Conservation (phyloP, 495 filamentous ascomycete genomes). For the Tuber melanosporum region DNA sequence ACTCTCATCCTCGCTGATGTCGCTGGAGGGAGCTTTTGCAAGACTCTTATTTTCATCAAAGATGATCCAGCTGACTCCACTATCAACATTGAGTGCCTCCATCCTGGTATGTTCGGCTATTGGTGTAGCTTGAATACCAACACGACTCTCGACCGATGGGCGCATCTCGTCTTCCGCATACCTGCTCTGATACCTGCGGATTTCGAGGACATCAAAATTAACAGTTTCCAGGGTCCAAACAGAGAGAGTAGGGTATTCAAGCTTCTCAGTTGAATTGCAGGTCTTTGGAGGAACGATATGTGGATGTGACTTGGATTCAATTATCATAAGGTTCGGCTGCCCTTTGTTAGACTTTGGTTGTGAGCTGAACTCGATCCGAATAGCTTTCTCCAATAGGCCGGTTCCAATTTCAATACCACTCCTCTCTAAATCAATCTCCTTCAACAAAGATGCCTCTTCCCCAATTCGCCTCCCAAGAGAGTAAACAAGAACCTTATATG, state of each 20-base stretch:
- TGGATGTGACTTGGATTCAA: conserved; percentile 38
- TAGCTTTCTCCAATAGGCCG: conserved; percentile 25
- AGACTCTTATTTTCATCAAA: conserved; percentile 34
- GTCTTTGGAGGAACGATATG: conserved; percentile 34
- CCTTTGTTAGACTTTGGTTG: conserved; percentile 24
- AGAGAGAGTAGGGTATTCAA: conserved; percentile 36
- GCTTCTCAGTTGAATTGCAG: conserved; percentile 24
- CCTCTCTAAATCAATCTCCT: conserved; percentile 36
- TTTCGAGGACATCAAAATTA: conserved; percentile 37
- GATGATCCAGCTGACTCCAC: conserved; percentile 37
- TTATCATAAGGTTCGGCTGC: conserved; percentile 32
- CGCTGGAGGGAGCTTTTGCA: conserved; percentile 12
- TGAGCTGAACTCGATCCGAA: conserved; percentile 36
- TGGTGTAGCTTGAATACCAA: conserved; percentile 15
- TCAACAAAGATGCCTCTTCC: conserved; percentile 31
- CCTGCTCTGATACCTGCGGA: conserved; percentile 34
- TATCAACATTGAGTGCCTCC: conserved; percentile 37
- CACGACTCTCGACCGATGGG: conserved; percentile 28
- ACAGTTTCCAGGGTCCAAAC: conserved; percentile 35
- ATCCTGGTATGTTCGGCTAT: conserved; percentile 35
- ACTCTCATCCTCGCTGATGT: conserved; percentile 31
- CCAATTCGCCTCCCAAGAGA: conserved; percentile 22
- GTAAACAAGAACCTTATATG: conserved; percentile 32
- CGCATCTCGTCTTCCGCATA: conserved; percentile 37
- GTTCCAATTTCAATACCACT: conserved; percentile 34